phyloP scores from a whole-genome alignment of 305 asterid species.

The Solanum aculeatissimum region DNA sequence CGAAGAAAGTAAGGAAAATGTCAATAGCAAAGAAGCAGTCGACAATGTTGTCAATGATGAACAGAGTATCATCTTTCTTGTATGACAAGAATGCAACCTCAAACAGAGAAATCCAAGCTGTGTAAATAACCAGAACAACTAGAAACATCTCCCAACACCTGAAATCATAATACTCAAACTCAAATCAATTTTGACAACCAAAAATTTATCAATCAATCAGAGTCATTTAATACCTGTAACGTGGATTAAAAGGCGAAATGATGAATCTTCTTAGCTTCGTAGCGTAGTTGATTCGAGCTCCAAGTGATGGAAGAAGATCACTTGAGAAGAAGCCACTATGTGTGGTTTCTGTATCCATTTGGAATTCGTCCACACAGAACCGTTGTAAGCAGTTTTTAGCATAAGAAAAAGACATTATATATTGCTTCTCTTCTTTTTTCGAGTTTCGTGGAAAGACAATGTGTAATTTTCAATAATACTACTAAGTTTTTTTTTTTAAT shows the following conservation, averaged over 20 bases:
- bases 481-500: neutral
- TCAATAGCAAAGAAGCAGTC: conserved; percentile 72
- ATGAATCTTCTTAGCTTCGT: conserved; percentile 43
- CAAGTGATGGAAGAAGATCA: conserved; percentile 86
- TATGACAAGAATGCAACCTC: conserved; percentile 68
- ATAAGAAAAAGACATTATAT: conserved; percentile 35
- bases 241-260: conserved; percentile 63
- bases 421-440: neutral
- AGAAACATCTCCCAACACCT: conserved; percentile 94
- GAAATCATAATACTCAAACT: conserved; percentile 3
- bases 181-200: neutral
- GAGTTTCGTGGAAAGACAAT: neutral
- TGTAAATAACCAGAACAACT: conserved; percentile 55
- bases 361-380: conserved; percentile 64
- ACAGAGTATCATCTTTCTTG: conserved; percentile 45
- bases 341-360: conserved; percentile 17
- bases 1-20: conserved; percentile 80
- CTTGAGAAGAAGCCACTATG: conserved; percentile 57
- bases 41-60: conserved; percentile 62
- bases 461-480: neutral
- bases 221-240: conserved; percentile 36
- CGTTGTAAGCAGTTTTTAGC: conserved; percentile 42
- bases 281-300: conserved; percentile 58
- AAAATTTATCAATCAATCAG: neutral
- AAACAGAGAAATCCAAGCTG: conserved; percentile 86